Conservation (phyloP, 768 basidiomycete species). For the Collybia mongolica region DNA sequence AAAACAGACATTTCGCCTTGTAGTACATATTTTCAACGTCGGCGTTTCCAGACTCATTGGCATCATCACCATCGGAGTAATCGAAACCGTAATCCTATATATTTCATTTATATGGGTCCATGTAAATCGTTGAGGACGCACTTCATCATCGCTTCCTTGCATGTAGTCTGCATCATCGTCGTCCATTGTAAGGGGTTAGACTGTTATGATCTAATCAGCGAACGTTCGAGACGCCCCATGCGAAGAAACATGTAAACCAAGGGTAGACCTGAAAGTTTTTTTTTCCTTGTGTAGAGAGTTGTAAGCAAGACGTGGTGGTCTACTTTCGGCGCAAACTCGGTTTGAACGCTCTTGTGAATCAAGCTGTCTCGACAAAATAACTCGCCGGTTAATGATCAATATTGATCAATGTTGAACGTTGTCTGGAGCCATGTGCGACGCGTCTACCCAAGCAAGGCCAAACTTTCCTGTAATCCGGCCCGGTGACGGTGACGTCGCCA, state of each 20-base stretch:
- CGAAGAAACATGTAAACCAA: neutral
- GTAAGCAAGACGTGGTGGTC: no score
- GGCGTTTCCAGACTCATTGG: conserved; percentile 73
- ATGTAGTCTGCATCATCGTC: conserved; percentile 95
- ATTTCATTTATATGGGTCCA: conserved; percentile 8
- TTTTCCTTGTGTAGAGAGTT: no score
- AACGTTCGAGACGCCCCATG: conserved; percentile 1
- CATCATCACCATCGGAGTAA: conserved; percentile 90
- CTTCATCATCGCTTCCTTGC: conserved; percentile 87
- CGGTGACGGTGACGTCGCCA: no score
- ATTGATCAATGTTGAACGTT: no score
- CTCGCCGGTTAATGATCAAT: no score
- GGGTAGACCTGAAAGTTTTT: neutral
- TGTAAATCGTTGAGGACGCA: conserved; percentile 25
- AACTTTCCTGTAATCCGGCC: no score
- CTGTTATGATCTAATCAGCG: neutral
- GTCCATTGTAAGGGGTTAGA: conserved; percentile 55
- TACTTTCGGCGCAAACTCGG: neutral
- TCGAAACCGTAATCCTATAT: conserved; percentile 91
- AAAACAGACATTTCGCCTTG: conserved; percentile 83
- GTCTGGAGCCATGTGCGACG: no score
- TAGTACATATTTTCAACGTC: conserved; percentile 99
- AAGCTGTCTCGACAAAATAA: no score
- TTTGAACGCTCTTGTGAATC: neutral
- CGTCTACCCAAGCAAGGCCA: no score